Evolutionary conservation across 257 asterid species (phyloP).

Genomic region (Anisodus acutangulus): DNA sequence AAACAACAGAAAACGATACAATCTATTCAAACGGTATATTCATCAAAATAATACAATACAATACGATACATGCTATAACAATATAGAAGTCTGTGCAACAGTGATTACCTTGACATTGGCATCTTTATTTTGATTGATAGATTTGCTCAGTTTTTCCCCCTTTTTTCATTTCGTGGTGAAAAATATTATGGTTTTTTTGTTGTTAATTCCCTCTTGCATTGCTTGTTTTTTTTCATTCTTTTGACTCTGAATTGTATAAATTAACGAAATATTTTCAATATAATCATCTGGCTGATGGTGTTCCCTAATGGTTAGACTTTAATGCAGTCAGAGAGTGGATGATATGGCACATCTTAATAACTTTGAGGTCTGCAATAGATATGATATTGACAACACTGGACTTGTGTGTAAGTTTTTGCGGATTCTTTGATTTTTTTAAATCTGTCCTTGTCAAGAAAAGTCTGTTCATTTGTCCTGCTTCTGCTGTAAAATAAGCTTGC

Average conservation of each 20-base stretch:
- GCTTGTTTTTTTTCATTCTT: not conserved
- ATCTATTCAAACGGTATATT: too few species aligned
- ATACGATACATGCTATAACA: too few species aligned
- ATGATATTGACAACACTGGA: slow-evolving; percentile 85
- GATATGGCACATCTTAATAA: slow-evolving; percentile 68
- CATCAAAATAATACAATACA: too few species aligned
- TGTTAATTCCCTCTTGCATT: not conserved
- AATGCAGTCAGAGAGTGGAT: slow-evolving; percentile 85
- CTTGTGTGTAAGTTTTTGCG: slow-evolving; percentile 63
- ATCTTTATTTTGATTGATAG: not conserved
- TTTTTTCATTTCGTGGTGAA: not conserved
- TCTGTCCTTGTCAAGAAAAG: not conserved
- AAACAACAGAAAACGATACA: too few species aligned
- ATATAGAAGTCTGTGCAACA: not conserved
- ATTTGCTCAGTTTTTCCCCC: not conserved
- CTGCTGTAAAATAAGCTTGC: not conserved
- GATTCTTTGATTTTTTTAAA: not conserved
- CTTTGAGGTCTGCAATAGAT: slow-evolving; percentile 70
- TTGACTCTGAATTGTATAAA: not conserved
- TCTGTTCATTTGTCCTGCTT: not conserved
- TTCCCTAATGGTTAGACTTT: slow-evolving; percentile 32
- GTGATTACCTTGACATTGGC: not conserved
- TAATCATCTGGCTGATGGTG: not conserved
- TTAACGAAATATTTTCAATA: not conserved
- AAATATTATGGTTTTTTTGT: not conserved